Conservation (phyloP, 371 early-diverging fungal species). For the Mortierella sp. region DNA sequence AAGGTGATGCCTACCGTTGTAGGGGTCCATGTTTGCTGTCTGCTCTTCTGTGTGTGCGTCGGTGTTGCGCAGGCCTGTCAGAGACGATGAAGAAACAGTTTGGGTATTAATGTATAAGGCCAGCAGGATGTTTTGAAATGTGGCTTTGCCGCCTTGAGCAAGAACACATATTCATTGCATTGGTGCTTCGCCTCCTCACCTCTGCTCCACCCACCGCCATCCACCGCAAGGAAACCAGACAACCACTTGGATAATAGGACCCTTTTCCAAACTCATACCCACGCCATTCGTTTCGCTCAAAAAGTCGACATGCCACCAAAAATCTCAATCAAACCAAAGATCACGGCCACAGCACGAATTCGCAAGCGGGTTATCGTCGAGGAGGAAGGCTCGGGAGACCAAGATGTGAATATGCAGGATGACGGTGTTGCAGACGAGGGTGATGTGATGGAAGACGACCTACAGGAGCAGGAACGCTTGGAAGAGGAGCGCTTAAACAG, state of each 20-base stretch:
- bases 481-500: slow-evolving; percentile 46
- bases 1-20: slow-evolving; percentile 26
- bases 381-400: slow-evolving; percentile 34
- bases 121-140: slow-evolving; percentile 30
- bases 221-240: background rate
- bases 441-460: slow-evolving; percentile 39
- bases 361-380: slow-evolving; percentile 36
- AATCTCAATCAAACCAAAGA: slow-evolving; percentile 47
- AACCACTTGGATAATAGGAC: background rate
- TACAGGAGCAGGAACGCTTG: slow-evolving; percentile 40
- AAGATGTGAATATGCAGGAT: slow-evolving; percentile 28
- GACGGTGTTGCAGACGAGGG: slow-evolving; percentile 28
- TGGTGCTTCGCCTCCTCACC: background rate
- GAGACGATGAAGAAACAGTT: background rate
- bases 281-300: too few species aligned
- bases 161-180: background rate
- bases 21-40: slow-evolving; percentile 38
- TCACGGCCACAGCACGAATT: slow-evolving; percentile 33
- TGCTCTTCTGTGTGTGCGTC: background rate
- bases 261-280: background rate
- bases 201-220: background rate
- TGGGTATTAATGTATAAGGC: background rate
- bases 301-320: slow-evolving; percentile 44
- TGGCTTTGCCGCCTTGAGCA: slow-evolving; percentile 25
- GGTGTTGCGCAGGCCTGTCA: background rate